Evolutionary conservation across 768 basidiomycete species (phyloP), one percentile per base, ranked within the genome.

Genomic region (Tephrocybe sp.): DNA sequence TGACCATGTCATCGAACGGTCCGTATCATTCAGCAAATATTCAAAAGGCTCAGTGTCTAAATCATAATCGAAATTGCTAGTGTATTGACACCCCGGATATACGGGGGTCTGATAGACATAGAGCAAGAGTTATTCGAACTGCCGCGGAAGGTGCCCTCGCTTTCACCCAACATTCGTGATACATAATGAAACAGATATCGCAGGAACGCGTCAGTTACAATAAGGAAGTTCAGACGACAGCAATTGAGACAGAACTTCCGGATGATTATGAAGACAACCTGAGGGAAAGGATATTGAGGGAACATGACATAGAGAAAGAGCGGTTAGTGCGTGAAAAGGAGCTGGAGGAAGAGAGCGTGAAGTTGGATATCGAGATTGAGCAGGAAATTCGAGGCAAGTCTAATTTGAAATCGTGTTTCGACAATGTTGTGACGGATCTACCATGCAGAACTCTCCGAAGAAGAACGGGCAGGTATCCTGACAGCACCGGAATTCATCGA

Each of bases 61-160:
- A 51, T 10, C 4, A 42, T 36, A 55, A 5, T 16, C 27, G 12
- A 27, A 36, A 15, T 24, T 30, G 5, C 13, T 27, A 89, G 86
- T 49, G 72, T 72, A 38, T 72, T 89, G 60, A 82, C 78, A 4
- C 83, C 85, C 10, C 76, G 87, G 36, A 74, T 78, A 24, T 71
- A 83, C 36, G 79, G 80, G n/a, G 90, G 91, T 61, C 76, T 93
- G n/a, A 80, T 95, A 42, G 91, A 95, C 56, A 77, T 90, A 15
- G 89, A 93, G 55, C 85, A 91, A 60, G 94, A 97, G 61, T 70
- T 97, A 4, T 95, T 91, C 57, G 93, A 94, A 58, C 70, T 94
- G 10, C 93, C 93, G 2, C 83, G 87, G 60, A 91, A 88, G 73
- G 93, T 91, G 10, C 25, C 21, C 47, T 40, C 72, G 29, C 21